A percentile compares a stretch with the other conserved stretches of the same genome.
These are phyloP conservation scores for Aureobasidium melanogenum DNA, from an alignment of 2,329 filamentous ascomycete genomes.

Conservation along the genomic window DNA sequence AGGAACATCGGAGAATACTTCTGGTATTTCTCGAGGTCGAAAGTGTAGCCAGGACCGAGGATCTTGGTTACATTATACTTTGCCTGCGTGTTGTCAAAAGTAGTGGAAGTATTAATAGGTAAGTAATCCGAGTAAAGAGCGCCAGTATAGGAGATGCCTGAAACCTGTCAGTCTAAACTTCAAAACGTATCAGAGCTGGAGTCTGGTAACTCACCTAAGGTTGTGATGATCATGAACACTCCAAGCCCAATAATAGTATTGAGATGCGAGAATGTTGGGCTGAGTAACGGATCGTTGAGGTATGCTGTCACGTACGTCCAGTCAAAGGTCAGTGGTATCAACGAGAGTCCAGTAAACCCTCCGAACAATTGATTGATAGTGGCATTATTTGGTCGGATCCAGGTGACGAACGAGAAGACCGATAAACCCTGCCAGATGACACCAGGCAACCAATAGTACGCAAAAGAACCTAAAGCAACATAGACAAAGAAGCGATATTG, in stretches of 20 bases:
- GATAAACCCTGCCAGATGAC: slow-evolving; percentile 74
- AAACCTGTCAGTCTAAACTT: neutral
- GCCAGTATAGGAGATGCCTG: slow-evolving; percentile 60
- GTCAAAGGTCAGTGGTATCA: slow-evolving; percentile 35
- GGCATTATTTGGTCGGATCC: slow-evolving; percentile 77
- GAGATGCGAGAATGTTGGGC: neutral
- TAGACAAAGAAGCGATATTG: slow-evolving; percentile 80
- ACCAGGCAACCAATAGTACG: slow-evolving; percentile 78
- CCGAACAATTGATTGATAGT: slow-evolving; percentile 78
- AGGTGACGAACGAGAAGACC: slow-evolving; percentile 81
- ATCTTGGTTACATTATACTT: slow-evolving; percentile 76
- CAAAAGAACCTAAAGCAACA: slow-evolving; percentile 49
- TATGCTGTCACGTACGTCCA: neutral
- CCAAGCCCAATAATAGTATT: neutral
- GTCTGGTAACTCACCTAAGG: neutral
- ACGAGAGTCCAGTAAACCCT: slow-evolving; percentile 68
- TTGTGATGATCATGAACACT: neutral
- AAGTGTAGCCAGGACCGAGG: slow-evolving; percentile 66
- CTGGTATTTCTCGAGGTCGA: slow-evolving; percentile 66
- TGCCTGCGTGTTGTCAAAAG: slow-evolving; percentile 75
- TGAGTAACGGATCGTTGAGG: neutral
- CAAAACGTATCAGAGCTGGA: neutral
- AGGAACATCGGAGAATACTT: slow-evolving; percentile 79
- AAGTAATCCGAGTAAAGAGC: slow-evolving; percentile 73
- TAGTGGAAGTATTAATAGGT: slow-evolving; percentile 73